Percentiles rank a stretch among this genome's conserved stretches.
Conservation (phyloP, 352 stramenopile genomes). For the Plasmopara halstedii region DNA sequence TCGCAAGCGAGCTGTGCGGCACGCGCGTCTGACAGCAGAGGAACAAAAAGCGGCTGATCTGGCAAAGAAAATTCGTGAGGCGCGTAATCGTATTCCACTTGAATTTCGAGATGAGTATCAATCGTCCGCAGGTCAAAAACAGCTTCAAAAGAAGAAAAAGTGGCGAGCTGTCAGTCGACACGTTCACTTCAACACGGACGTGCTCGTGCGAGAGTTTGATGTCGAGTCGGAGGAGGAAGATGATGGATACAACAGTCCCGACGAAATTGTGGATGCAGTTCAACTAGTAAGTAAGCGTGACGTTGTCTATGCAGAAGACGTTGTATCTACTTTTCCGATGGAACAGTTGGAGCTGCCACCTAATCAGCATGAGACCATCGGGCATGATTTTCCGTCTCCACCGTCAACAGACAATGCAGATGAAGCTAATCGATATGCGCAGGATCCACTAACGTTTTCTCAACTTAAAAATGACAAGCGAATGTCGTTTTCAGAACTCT, state of each 20-base stretch:
- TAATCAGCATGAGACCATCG: conserved; percentile 5
- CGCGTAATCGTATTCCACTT: conserved; percentile 40
- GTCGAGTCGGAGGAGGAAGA: conserved; percentile 48
- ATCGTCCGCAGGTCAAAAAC: conserved; percentile 18
- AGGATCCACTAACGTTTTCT: conserved; percentile 29
- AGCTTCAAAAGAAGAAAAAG: conserved; percentile 31
- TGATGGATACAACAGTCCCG: conserved; percentile 25
- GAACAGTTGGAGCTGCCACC: conserved; percentile 16
- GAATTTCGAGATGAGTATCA: conserved; percentile 47
- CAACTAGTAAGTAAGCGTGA: conserved; percentile 31
- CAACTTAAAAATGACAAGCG: conserved; percentile 29
- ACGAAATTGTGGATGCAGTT: conserved; percentile 39
- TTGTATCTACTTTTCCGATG: conserved; percentile 22
- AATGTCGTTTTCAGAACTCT: conserved; percentile 34
- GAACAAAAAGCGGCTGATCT: conserved; percentile 38
- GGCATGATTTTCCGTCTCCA: conserved; percentile 5
- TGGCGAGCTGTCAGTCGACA: conserved; percentile 19
- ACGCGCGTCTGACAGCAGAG: conserved; percentile 32
- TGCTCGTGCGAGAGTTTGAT: conserved; percentile 49
- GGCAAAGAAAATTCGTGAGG: conserved; percentile 38
- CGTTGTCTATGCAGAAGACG: conserved; percentile 28
- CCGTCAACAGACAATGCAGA: conserved; percentile 2
- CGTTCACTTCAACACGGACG: conserved; percentile 37
- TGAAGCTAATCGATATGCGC: neutral
- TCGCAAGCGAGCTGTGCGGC: conserved; percentile 35